These are phyloP conservation scores for Sugiyamaella boreocaroliniensis DNA, from an alignment of 805 yeast genomes.

Conservation along the genomic window DNA sequence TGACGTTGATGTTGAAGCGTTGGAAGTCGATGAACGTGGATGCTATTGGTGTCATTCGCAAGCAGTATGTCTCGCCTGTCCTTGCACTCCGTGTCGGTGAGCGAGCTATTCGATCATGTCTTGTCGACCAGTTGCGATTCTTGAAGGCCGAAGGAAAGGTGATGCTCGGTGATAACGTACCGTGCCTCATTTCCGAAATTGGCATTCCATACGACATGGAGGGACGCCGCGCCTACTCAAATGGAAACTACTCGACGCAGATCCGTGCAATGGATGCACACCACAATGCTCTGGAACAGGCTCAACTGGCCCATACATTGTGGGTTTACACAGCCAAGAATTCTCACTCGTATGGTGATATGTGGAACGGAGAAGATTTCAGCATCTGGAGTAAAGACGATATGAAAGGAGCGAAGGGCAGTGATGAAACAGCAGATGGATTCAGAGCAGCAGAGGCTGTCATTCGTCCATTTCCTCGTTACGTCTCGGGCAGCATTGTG, in stretches of 20 bases:
- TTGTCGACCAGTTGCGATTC: constrained; percentile 57
- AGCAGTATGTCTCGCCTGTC: constrained; percentile 65
- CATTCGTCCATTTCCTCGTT: constrained; percentile 61
- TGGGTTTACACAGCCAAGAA: constrained; percentile 78
- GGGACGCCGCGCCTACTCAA: constrained; percentile 55
- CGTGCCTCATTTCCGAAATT: constrained; percentile 77
- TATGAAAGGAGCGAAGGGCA: constrained; percentile 1
- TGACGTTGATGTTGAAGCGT: constrained; percentile 79
- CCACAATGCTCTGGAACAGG: constrained; percentile 66
- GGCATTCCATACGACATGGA: constrained; percentile 97
- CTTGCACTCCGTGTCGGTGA: constrained; percentile 66
- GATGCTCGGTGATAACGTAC: constrained; percentile 53
- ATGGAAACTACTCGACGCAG: constrained; percentile 57
- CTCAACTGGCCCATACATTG: constrained; percentile 62
- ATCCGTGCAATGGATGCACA: constrained; percentile 76
- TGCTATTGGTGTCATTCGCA: constrained; percentile 76
- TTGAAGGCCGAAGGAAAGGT: constrained; percentile 55
- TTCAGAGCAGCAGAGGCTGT: constrained; percentile 58
- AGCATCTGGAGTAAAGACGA: constrained; percentile 75
- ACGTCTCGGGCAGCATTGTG: constrained; percentile 24
- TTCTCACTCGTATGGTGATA: constrained; percentile 76
- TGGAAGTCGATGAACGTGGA: constrained; percentile 82
- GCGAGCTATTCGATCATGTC: constrained; percentile 57
- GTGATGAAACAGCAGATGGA: constrained; percentile 8
- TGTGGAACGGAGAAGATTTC: constrained; percentile 89